A percentile compares a stretch with the other conserved stretches of the same genome.
phyloP scores from a whole-genome alignment of 2,329 filamentous ascomycete species.

The Ascomycota sp. region DNA sequence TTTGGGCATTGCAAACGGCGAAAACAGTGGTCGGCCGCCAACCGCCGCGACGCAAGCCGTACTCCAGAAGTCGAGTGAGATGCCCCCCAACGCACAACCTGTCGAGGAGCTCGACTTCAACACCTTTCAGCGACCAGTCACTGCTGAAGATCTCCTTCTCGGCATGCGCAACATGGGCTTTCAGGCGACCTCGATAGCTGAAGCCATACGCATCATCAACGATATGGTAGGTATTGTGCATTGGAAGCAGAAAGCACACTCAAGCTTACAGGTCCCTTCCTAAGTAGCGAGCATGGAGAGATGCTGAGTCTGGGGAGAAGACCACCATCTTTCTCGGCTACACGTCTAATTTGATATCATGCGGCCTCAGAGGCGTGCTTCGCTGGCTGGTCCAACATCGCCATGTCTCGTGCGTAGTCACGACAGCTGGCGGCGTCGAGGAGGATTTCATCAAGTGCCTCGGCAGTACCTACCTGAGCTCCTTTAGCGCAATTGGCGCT shows the following conservation, averaged over 20 bases:
- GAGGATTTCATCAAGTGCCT: slow-evolving; percentile 98
- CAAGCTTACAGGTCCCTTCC: too few relatives aligned
- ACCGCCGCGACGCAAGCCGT: slow-evolving; percentile 57
- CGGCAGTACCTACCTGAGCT: slow-evolving; percentile 77
- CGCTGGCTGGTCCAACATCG: slow-evolving; percentile 85
- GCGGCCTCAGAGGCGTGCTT: slow-evolving; percentile 74
- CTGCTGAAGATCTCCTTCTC: slow-evolving; percentile 63
- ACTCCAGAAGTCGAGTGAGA: slow-evolving; percentile 61
- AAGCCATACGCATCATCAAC: slow-evolving; percentile 83
- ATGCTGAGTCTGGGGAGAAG: slow-evolving; percentile 55
- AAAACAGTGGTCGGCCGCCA: slow-evolving; percentile 25
- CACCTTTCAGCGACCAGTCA: slow-evolving; percentile 55
- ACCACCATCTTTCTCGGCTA: slow-evolving; percentile 96
- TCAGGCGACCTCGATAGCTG: slow-evolving; percentile 50
- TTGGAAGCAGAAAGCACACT: too few relatives aligned
- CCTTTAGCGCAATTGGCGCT: slow-evolving; percentile 60
- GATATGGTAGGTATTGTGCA: too few relatives aligned
- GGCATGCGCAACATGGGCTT: slow-evolving; percentile 76
- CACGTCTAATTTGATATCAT: slow-evolving; percentile 94
- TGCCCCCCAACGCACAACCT: slow-evolving; percentile 57
- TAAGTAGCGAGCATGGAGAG: slow-evolving; percentile 49
- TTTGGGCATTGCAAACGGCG: slow-evolving; percentile 13
- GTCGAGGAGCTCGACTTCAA: slow-evolving; percentile 91
- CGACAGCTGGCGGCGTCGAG: slow-evolving; percentile 85
- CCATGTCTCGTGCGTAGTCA: slow-evolving; percentile 84